Percentiles rank a stretch among this genome's conserved stretches.
Evolutionary conservation across 208 protist species (phyloP).

Genomic region (Trypanosoma lewisi): DNA sequence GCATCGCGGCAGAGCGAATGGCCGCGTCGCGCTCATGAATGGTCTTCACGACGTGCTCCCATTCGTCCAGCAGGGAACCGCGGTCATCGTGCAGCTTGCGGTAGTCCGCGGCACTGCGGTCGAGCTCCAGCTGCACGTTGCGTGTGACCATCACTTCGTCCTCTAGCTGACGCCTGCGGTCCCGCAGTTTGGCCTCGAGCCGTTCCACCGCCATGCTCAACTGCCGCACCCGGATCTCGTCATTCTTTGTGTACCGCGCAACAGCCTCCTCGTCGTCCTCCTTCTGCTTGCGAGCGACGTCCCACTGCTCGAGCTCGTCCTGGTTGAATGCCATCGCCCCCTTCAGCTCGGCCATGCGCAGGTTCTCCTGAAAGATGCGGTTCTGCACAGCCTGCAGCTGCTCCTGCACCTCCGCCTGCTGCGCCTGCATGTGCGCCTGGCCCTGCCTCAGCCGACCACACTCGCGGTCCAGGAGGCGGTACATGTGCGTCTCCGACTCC

Average conservation of each 20-base stretch:
- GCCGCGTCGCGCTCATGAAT: slow-evolving; percentile 88
- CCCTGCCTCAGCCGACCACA: slow-evolving; percentile 68
- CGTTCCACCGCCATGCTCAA: slow-evolving; percentile 82
- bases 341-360: slow-evolving; percentile 90
- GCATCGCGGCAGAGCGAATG: slow-evolving; percentile 71
- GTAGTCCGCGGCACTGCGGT: slow-evolving; percentile 92
- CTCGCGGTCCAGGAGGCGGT: slow-evolving; percentile 85
- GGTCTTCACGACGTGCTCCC: slow-evolving; percentile 81
- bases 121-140: slow-evolving; percentile 88
- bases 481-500: slow-evolving; percentile 91
- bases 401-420: slow-evolving; percentile 64
- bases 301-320: slow-evolving; percentile 95
- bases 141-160: slow-evolving; percentile 84
- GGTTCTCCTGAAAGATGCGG: slow-evolving; percentile 88
- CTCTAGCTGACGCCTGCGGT: slow-evolving; percentile 54
- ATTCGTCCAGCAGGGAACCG: slow-evolving; percentile 86
- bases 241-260: slow-evolving; percentile 85
- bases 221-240: slow-evolving; percentile 85
- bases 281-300: slow-evolving; percentile 90
- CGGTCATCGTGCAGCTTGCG: slow-evolving; percentile 83
- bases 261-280: slow-evolving; percentile 92
- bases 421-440: slow-evolving; percentile 40
- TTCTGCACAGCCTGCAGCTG: slow-evolving; percentile 72
- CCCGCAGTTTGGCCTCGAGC: slow-evolving; percentile 51
- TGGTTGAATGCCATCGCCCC: slow-evolving; percentile 92